These are phyloP conservation scores for Aspergillus cavernicola DNA, from an alignment of 495 filamentous ascomycete genomes.

Conservation along the genomic window DNA sequence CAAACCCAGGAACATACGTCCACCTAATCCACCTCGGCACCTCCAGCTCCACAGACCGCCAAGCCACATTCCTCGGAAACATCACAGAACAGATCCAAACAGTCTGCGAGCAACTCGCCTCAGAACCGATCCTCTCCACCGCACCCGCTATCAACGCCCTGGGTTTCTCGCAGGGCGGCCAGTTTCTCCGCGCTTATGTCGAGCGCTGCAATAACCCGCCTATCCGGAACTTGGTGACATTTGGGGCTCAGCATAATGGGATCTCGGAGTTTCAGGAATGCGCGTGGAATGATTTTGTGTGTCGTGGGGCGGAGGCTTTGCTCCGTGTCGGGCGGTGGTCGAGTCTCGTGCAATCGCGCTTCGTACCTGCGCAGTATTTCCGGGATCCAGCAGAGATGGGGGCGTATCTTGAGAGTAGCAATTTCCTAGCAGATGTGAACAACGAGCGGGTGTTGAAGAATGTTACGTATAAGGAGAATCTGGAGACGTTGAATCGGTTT, in stretches of 20 bases:
- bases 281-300: constrained; percentile 69
- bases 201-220: constrained; percentile 84
- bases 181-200: constrained; percentile 90
- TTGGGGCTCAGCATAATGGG: constrained; percentile 91
- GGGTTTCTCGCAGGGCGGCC: constrained; percentile 93
- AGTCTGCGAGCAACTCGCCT: constrained; percentile 76
- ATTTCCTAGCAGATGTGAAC: constrained; percentile 98
- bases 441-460: constrained; percentile 83
- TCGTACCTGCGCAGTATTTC: constrained; percentile 96
- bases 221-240: constrained; percentile 80
- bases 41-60: constrained; percentile 62
- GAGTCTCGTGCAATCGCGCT: constrained; percentile 63
- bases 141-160: constrained; percentile 83
- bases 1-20: constrained; percentile 78
- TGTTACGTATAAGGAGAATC: constrained; percentile 63
- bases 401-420: constrained; percentile 75
- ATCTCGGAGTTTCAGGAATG: constrained; percentile 75
- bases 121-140: constrained; percentile 73
- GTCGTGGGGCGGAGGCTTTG: constrained; percentile 68
- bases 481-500: constrained; percentile 69
- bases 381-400: constrained; percentile 69
- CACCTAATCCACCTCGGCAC: constrained; percentile 76
- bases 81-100: constrained; percentile 71
- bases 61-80: constrained; percentile 87
- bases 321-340: constrained; percentile 73